Base-by-base conservation (phyloP, 192 early-diverging fungal species). In the Fimicolochytrium jonesii region DNA sequence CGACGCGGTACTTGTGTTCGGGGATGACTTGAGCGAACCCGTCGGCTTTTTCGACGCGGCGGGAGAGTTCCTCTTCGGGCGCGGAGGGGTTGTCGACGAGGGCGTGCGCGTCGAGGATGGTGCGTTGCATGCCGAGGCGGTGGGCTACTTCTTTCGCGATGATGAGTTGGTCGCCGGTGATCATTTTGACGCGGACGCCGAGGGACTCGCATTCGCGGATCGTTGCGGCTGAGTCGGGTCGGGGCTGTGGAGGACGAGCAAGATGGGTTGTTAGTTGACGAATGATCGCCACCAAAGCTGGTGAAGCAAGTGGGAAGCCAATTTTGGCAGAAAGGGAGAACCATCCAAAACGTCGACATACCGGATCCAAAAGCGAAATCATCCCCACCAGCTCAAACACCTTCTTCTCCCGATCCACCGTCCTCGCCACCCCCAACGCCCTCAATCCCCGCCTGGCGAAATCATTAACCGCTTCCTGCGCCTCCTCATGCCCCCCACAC, bases 21-120 rank as follows among this genome's bases (percentile, higher is more conserved):
- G 94, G 94, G 76, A 93, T 94, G 31, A 97, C 94, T 70, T 95
- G 91, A 17, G 92, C 94, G 75, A 97, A 97, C 51, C 94, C 94
- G 74, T 97, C 94, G 15, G 90, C 89, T 53, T 90, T 88, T 44
- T 84, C 76, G 60, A 86, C 86, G 68, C 91, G 87, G 70, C 91
- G 84, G 44, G 88, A 90, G 17, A 94, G 75, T 67, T 87, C 87
- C 55, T 88, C 88, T 64, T 97, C 94, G 51, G 78, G 77, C 63
- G 84, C 74, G 23, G 77, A 76, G 46, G 82, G 82, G 56, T 78
- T 73, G 66, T 93, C 91, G 9, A 92, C 86, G 33, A 97, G 78
- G 59, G 89, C 87, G 51, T 80, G 77, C 30, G 93, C 92, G 70
- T 94, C 91, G 30, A 97, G 77, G 63, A 97, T 94, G 49, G 89